Percentiles rank a stretch among this genome's conserved stretches.
Conservation (phyloP, 1,284 basidiomycete genomes). For the Papiliotrema terrestris region DNA sequence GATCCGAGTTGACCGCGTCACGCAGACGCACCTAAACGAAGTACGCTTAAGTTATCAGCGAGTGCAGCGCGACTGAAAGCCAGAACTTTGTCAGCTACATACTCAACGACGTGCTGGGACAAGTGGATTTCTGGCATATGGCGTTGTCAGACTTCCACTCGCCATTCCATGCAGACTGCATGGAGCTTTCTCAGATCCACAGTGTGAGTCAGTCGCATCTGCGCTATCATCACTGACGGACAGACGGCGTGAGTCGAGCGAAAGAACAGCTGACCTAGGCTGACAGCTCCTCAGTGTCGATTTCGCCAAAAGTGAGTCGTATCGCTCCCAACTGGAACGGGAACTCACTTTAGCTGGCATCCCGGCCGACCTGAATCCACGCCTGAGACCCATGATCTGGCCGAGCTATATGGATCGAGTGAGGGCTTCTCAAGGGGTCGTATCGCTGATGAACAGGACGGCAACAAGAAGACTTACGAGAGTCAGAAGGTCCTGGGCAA, state of each 20-base stretch:
- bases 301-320: constrained; percentile 46
- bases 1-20: constrained; percentile 31
- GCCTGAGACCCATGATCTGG: constrained; percentile 34
- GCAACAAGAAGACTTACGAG: constrained; percentile 21
- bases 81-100: constrained; percentile 46
- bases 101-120: constrained; percentile 46
- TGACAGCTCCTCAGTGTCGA: constrained; percentile 33
- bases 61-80: background rate
- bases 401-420: constrained; percentile 50
- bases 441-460: constrained; percentile 14
- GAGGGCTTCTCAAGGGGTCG: background rate
- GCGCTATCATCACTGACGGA: constrained; percentile 10
- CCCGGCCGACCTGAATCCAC: constrained; percentile 30
- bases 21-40: constrained; percentile 44
- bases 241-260: constrained; percentile 32
- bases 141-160: constrained; percentile 34
- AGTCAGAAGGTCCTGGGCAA: constrained; percentile 40
- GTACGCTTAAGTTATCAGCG: constrained; percentile 13
- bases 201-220: constrained; percentile 23
- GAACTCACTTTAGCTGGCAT: constrained; percentile 32
- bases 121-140: constrained; percentile 46
- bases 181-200: constrained; percentile 36
- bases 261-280: background rate
- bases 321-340: too few relatives aligned
- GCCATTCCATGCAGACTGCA: constrained; percentile 24